phyloP scores from a whole-genome alignment of 345 rosid genomes.

The Salix arbutifolia region DNA sequence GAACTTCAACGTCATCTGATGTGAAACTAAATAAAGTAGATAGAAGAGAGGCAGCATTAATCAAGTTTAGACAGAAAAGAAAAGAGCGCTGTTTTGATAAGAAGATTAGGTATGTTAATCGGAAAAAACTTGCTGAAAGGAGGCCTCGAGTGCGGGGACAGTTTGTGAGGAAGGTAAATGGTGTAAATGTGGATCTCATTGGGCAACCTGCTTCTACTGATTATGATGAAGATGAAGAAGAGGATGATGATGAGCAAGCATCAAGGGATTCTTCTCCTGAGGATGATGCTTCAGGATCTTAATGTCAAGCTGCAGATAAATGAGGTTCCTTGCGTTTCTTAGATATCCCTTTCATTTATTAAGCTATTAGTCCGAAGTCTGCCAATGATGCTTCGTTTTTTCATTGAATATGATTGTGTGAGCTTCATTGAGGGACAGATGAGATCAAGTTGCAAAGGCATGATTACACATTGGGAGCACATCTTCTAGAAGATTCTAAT shows the following conservation, averaged over 20 bases:
- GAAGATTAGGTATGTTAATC: constrained; percentile 87
- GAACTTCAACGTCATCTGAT: constrained; percentile 51
- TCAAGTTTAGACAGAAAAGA: constrained; percentile 88
- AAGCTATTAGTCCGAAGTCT: neutral
- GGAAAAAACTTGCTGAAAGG: constrained; percentile 91
- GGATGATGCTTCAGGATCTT: constrained; percentile 45
- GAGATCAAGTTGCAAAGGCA: neutral
- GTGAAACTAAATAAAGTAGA: constrained; percentile 57
- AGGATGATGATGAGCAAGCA: constrained; percentile 48
- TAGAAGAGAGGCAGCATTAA: constrained; percentile 85
- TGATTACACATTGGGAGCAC: neutral
- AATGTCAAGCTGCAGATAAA: constrained; percentile 4
- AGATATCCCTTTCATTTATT: neutral
- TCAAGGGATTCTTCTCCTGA: constrained; percentile 61
- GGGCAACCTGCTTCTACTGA: constrained; percentile 69
- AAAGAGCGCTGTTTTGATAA: constrained; percentile 94
- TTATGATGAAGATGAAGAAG: constrained; percentile 76
- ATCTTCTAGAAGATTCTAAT: neutral
- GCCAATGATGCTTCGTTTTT: neutral
- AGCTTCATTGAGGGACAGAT: neutral
- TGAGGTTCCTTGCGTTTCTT: neutral
- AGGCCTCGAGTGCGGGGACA: constrained; percentile 98
- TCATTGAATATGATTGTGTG: neutral
- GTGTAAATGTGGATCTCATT: constrained; percentile 75
- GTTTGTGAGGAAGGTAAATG: constrained; percentile 87